phyloP scores from a whole-genome alignment of 164 flowering plant genomes.

The Paratinospora sagittata region DNA sequence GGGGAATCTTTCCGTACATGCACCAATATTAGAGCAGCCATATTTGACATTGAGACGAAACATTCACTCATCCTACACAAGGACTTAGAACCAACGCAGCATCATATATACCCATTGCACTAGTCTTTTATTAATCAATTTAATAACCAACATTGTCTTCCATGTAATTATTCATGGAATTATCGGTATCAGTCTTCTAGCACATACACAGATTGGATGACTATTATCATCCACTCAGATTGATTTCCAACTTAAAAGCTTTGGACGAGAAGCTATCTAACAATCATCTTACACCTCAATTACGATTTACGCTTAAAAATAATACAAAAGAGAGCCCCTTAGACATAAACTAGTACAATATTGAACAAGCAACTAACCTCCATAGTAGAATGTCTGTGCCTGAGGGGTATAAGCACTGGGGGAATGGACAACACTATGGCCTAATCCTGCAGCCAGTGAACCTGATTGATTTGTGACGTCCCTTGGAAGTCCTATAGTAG shows the following conservation, averaged over 20 bases:
- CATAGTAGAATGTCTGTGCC: slow-evolving; percentile 52
- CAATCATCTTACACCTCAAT: background rate
- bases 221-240: background rate
- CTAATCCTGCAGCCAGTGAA: slow-evolving; percentile 36
- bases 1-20: background rate
- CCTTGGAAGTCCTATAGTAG: slow-evolving; percentile 33
- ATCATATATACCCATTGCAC: too few relatives aligned
- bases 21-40: background rate
- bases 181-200: too few relatives aligned
- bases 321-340: background rate
- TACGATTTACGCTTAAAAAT: background rate
- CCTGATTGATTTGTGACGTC: slow-evolving; percentile 34
- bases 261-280: background rate
- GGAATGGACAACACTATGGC: slow-evolving; percentile 32
- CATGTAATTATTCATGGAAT: too few relatives aligned
- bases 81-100: background rate
- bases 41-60: background rate
- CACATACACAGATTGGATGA: too few relatives aligned
- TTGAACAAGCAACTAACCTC: slow-evolving; percentile 44
- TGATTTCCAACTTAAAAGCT: background rate
- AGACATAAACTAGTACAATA: background rate
- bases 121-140: too few relatives aligned
- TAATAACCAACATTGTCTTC: too few relatives aligned
- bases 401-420: slow-evolving; percentile 55
- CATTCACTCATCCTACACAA: background rate